Base-by-base conservation (phyloP, 805 yeast genomes). In the Metschnikowia corniflorae region DNA sequence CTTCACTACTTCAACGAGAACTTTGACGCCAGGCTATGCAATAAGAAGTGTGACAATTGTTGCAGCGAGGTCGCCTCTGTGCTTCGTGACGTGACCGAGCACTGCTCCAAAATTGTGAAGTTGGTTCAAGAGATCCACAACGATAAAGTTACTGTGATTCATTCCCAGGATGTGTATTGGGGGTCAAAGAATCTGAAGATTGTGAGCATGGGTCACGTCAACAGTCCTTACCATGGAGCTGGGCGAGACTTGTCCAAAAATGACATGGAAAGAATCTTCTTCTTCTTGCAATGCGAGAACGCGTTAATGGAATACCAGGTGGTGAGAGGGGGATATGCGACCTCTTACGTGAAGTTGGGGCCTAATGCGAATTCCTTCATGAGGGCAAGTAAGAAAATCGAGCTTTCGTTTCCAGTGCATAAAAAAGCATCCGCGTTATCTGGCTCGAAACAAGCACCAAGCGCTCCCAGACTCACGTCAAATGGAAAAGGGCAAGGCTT, bases 1-100 rank as follows among this genome's bases (percentile, higher is more conserved):
- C 67, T 93, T 34, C 91, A 86, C 34, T 93, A 89, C 54, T 93
- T 93, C 63, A 86, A 86, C 59, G 98, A 93, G 55, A 64, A 63
- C 5, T 89, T 91, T 54, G 77, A 85, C 42, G 69, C 82, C 7
- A 63, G 58, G 16, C 63, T 71, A 13, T 93, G 98, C 56, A 58
- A 65, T 10, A 75, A 77, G 41, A 73, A 78, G 44, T 93, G 98
- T 67, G 98, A 93, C 61, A 88, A 88, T 55, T 91, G 98, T 66
- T 50, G 51, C 37, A 46, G 45, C n/a, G 42, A 35, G 9, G 34
- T 43, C 13, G 63, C 63, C 16, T 66, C 71, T 14, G 72, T 74
- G 19, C 71, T 67, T 30, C 71, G 74, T 42, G 95, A 91, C 62
- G 80, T 87, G 24, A 85, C 96, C 0, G 65, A 57, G 0, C 65